Base-by-base conservation (phyloP, 2,329 filamentous ascomycete genomes). In the Sclerotinia spermophila region DNA sequence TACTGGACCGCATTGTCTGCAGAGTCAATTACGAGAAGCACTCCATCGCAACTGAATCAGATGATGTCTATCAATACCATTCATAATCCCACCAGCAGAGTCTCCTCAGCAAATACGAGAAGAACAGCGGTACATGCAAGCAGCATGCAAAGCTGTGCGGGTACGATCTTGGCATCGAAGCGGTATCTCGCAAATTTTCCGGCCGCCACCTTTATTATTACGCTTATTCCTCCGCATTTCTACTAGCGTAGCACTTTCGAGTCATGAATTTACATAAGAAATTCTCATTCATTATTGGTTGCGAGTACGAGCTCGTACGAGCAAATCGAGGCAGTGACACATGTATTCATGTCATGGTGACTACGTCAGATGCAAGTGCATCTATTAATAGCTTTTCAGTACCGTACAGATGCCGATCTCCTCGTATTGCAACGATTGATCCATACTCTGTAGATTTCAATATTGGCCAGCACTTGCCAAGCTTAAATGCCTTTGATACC, bases 351-450 rank as follows among this genome's bases (percentile, higher is more conserved):
- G 27, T 35, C 5, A 21, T 4, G 15, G 40, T 19, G 7, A 27
- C 24, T 60, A 60, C 58, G 35, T 60, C 58, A 60, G 58, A 60
- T 42, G 35, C 58, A 21, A 15, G 13, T 17, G 48, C 3, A 27
- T 40, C 38, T 42, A 60, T 27, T 27, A 40, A 30, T 60, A 60
- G 58, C 27, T 60, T 7, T 0, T 27, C 1, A 60, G 35, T 60
- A 60, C 24, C n/a, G 35, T 40, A 10, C 58, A 27, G n/a, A 60
- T 60, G 58, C 58, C 58, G 58, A 60, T 60, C 58, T 60, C 58
- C 58, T 60, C 58, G 58, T 60, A 60, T 60, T 60, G 35, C 56
- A 59, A n/a, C 24, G 21, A 59, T 40, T 38, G 35, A 38, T 59
- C 33, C 56, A 59, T 38, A n/a, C 45, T 48, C 21, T 24, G 11